These are phyloP conservation scores for Schizophyllum amplum DNA, from an alignment of 1,284 basidiomycete genomes.

Conservation along the genomic window DNA sequence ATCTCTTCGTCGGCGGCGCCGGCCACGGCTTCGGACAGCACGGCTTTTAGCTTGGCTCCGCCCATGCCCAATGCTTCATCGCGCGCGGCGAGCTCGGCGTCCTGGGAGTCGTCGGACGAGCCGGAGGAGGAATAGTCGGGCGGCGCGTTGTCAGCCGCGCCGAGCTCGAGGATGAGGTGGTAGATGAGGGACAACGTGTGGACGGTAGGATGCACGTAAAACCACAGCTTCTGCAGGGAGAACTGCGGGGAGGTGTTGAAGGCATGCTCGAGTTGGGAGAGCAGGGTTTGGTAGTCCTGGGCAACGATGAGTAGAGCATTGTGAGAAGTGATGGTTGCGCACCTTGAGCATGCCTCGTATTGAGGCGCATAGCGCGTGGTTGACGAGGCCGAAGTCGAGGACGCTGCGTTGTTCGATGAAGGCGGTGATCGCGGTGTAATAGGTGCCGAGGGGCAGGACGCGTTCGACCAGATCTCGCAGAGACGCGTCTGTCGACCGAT, in stretches of 20 bases:
- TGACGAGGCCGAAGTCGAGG: constrained; percentile 88
- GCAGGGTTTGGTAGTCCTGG: constrained; percentile 91
- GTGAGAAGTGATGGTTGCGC: no score
- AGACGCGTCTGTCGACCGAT: no score
- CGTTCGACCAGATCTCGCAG: constrained; percentile 82
- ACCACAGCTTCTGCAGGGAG: constrained; percentile 93
- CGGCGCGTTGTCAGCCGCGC: constrained; percentile 51
- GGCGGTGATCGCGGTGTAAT: constrained; percentile 85
- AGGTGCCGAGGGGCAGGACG: constrained; percentile 86
- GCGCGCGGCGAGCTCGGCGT: constrained; percentile 66
- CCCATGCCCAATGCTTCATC: constrained; percentile 82
- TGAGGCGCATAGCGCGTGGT: constrained; percentile 90
- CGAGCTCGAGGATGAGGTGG: constrained; percentile 66
- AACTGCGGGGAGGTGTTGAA: constrained; percentile 86
- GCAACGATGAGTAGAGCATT: no score
- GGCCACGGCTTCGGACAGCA: constrained; percentile 53
- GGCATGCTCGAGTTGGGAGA: constrained; percentile 91
- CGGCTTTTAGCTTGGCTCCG: constrained; percentile 74
- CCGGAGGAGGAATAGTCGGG: constrained; percentile 39
- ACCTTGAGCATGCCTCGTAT: constrained; percentile 92
- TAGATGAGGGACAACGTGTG: constrained; percentile 87
- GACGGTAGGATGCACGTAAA: constrained; percentile 91
- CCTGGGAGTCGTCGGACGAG: constrained; percentile 33
- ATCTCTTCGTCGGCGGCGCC: constrained; percentile 39
- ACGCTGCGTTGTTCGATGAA: constrained; percentile 85